phyloP scores from a whole-genome alignment of 2,329 filamentous ascomycete genomes.

The Cyanodermella asteris region DNA sequence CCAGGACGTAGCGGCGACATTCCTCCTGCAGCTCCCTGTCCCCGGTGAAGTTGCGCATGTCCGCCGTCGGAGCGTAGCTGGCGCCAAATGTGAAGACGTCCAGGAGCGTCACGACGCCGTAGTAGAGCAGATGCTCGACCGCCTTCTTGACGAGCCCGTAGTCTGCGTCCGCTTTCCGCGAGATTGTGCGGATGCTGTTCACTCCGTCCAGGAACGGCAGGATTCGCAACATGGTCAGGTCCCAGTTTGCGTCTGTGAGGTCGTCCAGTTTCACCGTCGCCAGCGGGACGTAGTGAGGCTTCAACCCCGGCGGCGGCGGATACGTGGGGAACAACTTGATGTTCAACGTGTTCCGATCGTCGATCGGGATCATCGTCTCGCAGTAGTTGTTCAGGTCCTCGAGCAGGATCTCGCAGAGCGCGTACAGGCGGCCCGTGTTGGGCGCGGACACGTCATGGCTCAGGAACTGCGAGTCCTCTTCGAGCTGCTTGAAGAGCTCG shows the following conservation, averaged over 20 bases:
- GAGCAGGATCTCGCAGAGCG: conserved; percentile 62
- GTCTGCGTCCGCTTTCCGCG: conserved; percentile 65
- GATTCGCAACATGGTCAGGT: conserved; percentile 35
- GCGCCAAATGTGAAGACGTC: conserved; percentile 90
- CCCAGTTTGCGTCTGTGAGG: conserved; percentile 32
- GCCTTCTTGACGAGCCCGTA: conserved; percentile 69
- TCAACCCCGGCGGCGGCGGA: conserved; percentile 51
- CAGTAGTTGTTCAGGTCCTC: conserved; percentile 93
- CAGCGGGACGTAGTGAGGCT: conserved; percentile 79
- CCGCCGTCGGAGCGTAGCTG: conserved; percentile 66
- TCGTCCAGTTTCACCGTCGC: conserved; percentile 34
- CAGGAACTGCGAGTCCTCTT: conserved; percentile 75
- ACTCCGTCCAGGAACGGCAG: conserved; percentile 78
- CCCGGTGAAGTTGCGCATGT: conserved; percentile 57
- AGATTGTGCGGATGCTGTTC: conserved; percentile 70
- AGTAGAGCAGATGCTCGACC: conserved; percentile 76
- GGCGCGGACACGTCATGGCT: conserved; percentile 22
- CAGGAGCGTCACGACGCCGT: conserved; percentile 71
- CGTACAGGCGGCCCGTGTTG: conserved; percentile 33
- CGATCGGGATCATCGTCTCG: conserved; percentile 95
- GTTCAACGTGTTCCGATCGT: conserved; percentile 85
- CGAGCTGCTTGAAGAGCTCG: conserved; percentile 65
- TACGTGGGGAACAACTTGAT: conserved; percentile 86
- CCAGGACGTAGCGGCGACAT: conserved; percentile 64
- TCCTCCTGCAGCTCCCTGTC: conserved; percentile 67